These are phyloP conservation scores for Nevesoporus exiguus DNA, from an alignment of 768 basidiomycete genomes.

Conservation along the genomic window DNA sequence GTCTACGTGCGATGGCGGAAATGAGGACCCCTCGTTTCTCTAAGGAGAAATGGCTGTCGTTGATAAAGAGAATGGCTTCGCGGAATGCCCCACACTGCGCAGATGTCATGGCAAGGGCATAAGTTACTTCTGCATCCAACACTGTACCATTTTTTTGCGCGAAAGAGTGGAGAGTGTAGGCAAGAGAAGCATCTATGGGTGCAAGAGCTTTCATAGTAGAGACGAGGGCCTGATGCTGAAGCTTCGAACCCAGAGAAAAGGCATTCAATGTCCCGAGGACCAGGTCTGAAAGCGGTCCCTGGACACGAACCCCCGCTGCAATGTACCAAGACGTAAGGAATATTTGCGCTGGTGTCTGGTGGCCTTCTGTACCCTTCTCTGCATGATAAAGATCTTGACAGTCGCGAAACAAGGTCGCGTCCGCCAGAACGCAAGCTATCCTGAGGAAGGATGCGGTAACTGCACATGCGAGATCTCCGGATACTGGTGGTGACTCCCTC, in stretches of 20 bases:
- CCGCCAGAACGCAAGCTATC: constrained; percentile 38
- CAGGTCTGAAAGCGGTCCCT: constrained; percentile 24
- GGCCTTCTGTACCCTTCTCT: constrained; percentile 21
- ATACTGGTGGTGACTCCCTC: constrained; percentile 26
- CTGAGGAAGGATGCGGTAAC: constrained; percentile 45
- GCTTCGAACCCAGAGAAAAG: constrained; percentile 20
- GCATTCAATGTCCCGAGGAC: constrained; percentile 32
- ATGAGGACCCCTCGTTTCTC: constrained; percentile 38
- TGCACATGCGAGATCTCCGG: constrained; percentile 28
- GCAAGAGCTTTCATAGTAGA: constrained; percentile 19
- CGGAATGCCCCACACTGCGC: constrained; percentile 25
- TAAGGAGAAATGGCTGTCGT: constrained; percentile 27
- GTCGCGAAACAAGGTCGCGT: constrained; percentile 35
- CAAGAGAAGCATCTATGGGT: constrained; percentile 29
- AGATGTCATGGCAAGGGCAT: constrained; percentile 32
- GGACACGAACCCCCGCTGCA: constrained; percentile 28
- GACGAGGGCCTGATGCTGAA: constrained; percentile 30
- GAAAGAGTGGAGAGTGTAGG: constrained; percentile 35
- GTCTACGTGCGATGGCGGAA: constrained; percentile 35
- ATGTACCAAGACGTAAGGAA: constrained; percentile 24
- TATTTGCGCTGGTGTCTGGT: not conserved
- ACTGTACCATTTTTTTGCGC: constrained; percentile 21
- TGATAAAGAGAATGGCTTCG: constrained; percentile 35
- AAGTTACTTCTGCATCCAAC: constrained; percentile 22
- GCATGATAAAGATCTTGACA: constrained; percentile 34